Base-by-base conservation (phyloP, 441 rosid species). In the Gossypium lobatum region DNA sequence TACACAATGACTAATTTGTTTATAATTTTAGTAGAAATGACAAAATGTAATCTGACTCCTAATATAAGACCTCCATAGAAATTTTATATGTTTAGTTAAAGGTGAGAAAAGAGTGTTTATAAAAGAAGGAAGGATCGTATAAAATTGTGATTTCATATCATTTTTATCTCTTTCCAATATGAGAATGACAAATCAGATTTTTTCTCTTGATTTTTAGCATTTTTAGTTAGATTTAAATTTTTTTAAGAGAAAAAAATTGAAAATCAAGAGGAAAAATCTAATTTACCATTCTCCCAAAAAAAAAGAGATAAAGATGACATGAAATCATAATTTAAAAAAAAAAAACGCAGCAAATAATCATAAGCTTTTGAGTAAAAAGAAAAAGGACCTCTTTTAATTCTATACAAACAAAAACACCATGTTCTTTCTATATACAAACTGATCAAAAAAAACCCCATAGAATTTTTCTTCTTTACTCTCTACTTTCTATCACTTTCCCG, bases 401-500 rank as follows among this genome's bases (percentile, higher is more conserved):
- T 57, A 39, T 58, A 42, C 54, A 59, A 58, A 4, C 26, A 50
- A 55, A 31, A 31, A 0, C 26, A 13, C 31, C 20, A 3, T 18
- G 13, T 70, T 34, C 48, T 37, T 31, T 13, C 53, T 69, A 69
- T 69, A 16, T 52, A 52, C 72, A 69, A 52, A 58, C 54, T 23
- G 67, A 72, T 46, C 39, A n/a, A 72, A 45, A 53, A 72, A 46
- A 60, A 45, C 2, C 10, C 11, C 6, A 10, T 2, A 4, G 10
- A 52, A 28, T 18, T 25, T n/a, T 14, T 16, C 42, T 25, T 16
- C 65, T 45, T 8, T 45, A 3, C 65, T 4, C 25, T 26, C 42
- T 57, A 59, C 26, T 72, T 72, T 34, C 75, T 21, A 60, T 72
- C 75, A 58, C 66, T 42, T 71, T 71, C 65, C 57, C 42, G 11